Evolutionary conservation across 192 early-diverging fungal genomes (phyloP).

Genomic region (Backusella morwellensis): DNA sequence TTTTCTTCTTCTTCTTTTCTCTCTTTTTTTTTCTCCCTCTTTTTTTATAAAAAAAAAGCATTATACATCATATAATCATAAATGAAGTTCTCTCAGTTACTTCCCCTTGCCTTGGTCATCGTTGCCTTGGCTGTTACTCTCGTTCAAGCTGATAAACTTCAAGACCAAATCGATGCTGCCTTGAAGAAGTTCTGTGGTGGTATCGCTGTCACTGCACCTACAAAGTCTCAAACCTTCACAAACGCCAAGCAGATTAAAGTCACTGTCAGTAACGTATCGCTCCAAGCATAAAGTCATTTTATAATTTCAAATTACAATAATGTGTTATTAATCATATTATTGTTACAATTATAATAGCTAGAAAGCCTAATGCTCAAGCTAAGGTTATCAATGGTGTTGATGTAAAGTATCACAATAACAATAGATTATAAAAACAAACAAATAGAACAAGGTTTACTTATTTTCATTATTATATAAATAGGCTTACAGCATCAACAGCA

Average conservation of each 20-base stretch:
- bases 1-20: slow-evolving; percentile 10
- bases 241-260: slow-evolving; percentile 26
- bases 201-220: slow-evolving; percentile 29
- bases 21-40: slow-evolving; percentile 5
- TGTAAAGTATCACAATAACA: slow-evolving; percentile 12
- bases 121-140: slow-evolving; percentile 8
- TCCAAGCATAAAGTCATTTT: background rate
- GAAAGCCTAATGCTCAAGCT: slow-evolving; percentile 28
- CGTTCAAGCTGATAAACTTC: slow-evolving; percentile 26
- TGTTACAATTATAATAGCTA: slow-evolving; percentile 15
- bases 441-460: background rate
- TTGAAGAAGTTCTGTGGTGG: slow-evolving; percentile 36
- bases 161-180: slow-evolving; percentile 33
- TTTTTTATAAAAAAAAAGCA: background rate
- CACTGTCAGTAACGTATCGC: slow-evolving; percentile 30
- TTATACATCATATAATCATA: background rate
- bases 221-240: slow-evolving; percentile 15
- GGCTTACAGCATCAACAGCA: slow-evolving; percentile 27
- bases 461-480: background rate
- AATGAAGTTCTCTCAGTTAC: slow-evolving; percentile 32
- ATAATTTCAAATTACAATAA: background rate
- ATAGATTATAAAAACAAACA: background rate
- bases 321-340: background rate
- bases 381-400: slow-evolving; percentile 35
- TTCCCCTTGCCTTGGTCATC: slow-evolving; percentile 8